phyloP scores from a whole-genome alignment of 2,329 filamentous ascomycete species.

The Zalaria obscura region DNA sequence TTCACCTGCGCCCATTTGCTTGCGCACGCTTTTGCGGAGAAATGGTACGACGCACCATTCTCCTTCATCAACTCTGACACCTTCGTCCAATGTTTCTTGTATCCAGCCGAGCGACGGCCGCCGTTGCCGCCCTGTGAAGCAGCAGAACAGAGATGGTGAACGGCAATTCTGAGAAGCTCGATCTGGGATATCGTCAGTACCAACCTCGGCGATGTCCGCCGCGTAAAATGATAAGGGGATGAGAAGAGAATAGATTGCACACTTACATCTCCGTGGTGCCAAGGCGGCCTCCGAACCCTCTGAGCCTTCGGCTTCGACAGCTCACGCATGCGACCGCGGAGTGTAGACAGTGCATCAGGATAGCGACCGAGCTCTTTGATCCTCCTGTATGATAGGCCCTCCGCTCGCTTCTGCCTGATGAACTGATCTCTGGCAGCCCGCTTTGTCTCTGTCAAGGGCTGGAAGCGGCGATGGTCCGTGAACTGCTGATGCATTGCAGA shows the following conservation, averaged over 20 bases:
- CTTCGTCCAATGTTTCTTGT: slow-evolving; percentile 44
- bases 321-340: slow-evolving; percentile 52
- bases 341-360: slow-evolving; percentile 54
- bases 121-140: not conserved
- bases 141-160: slow-evolving; percentile 7
- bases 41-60: slow-evolving; percentile 42
- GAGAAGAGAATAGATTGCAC: not conserved
- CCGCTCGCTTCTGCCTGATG: slow-evolving; percentile 39
- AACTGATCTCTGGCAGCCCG: slow-evolving; percentile 13
- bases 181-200: slow-evolving; percentile 10
- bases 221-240: not conserved
- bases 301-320: slow-evolving; percentile 49
- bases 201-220: not conserved
- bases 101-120: not conserved
- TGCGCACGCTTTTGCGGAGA: slow-evolving; percentile 47
- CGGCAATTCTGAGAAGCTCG: slow-evolving; percentile 12
- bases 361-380: slow-evolving; percentile 44
- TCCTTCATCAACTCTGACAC: slow-evolving; percentile 38
- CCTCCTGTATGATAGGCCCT: slow-evolving; percentile 50
- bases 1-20: slow-evolving; percentile 43
- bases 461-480: not conserved
- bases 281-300: slow-evolving; percentile 51
- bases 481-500: not conserved
- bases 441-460: not conserved
- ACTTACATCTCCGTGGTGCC: slow-evolving; percentile 51